Evolutionary conservation across 1,139 yeast genomes (phyloP).

Genomic region (Debaryomyces sp.): DNA sequence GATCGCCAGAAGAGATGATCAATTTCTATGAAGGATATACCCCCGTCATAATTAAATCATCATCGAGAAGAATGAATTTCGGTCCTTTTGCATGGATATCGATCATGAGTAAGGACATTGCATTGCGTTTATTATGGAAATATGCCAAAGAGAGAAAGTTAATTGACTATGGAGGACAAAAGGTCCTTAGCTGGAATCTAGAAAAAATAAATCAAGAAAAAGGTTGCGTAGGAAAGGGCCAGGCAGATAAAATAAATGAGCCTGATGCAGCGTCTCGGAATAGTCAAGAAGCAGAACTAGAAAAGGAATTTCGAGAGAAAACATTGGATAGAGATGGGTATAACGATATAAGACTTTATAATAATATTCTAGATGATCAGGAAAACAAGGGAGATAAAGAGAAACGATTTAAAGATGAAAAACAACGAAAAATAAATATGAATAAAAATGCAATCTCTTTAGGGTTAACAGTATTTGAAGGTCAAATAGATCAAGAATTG

Average conservation of each 20-base stretch:
- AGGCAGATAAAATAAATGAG: background rate
- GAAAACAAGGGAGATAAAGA: conserved; percentile 7
- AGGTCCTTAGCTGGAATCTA: background rate
- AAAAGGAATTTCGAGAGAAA: conserved; percentile 23
- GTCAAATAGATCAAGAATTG: conserved; percentile 23
- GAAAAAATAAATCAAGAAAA: background rate
- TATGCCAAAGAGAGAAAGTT: conserved; percentile 3
- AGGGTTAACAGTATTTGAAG: conserved; percentile 27
- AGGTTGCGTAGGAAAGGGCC: conserved; percentile 1
- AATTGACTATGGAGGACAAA: conserved; percentile 6
- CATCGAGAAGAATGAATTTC: conserved; percentile 30
- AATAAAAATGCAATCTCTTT: conserved; percentile 22
- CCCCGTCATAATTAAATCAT: conserved; percentile 25
- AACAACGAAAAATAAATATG: conserved; percentile 11
- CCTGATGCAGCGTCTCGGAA: background rate
- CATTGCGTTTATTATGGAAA: conserved; percentile 21
- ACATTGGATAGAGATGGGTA: conserved; percentile 34
- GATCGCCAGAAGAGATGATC: conserved; percentile 25
- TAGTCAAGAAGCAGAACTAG: conserved; percentile 13
- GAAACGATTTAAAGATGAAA: conserved; percentile 12
- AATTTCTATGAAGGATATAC: conserved; percentile 38
- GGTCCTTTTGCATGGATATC: conserved; percentile 48
- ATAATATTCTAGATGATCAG: conserved; percentile 10
- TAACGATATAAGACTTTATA: conserved; percentile 29
- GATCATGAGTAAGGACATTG: conserved; percentile 36